Evolutionary conservation across 2,329 filamentous ascomycete genomes (phyloP).

Genomic region (Sarocladium oryzae): DNA sequence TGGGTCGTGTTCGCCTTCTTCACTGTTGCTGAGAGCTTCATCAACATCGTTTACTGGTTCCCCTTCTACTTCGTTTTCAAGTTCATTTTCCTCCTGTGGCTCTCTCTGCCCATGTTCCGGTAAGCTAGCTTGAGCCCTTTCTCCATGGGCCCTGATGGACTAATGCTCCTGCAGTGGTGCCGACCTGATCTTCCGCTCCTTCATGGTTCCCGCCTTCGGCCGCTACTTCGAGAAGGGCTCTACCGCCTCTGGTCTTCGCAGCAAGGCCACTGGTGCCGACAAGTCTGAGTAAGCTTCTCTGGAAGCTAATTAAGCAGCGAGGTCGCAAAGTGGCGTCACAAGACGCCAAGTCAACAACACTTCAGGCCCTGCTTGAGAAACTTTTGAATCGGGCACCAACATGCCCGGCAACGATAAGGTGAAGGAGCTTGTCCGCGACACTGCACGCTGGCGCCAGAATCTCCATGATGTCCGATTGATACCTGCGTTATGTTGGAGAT

Average conservation of each 20-base stretch:
- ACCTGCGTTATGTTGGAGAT: background rate
- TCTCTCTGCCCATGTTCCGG: slow-evolving; percentile 90
- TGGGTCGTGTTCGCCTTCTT: slow-evolving; percentile 83
- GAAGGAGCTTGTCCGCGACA: background rate
- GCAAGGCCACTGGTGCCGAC: slow-evolving; percentile 74
- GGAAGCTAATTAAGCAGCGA: background rate
- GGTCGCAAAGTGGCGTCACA: background rate
- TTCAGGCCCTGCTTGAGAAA: slow-evolving; percentile 2
- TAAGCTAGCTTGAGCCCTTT: slow-evolving; percentile 47
- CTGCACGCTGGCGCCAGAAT: background rate
- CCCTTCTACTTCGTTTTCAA: slow-evolving; percentile 99
- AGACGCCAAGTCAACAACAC: background rate
- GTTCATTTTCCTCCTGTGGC: slow-evolving; percentile 95
- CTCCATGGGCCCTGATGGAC: slow-evolving; percentile 10
- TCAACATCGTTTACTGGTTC: slow-evolving; percentile 89
- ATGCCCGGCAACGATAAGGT: background rate
- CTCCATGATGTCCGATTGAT: background rate
- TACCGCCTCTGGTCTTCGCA: slow-evolving; percentile 79
- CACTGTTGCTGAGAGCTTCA: slow-evolving; percentile 73
- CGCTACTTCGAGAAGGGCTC: slow-evolving; percentile 79
- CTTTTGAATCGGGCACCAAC: background rate
- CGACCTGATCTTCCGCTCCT: slow-evolving; percentile 92
- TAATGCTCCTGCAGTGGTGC: slow-evolving; percentile 60
- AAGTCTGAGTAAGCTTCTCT: slow-evolving; percentile 53
- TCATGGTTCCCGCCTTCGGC: slow-evolving; percentile 84